These are phyloP conservation scores for Serpula lacrymans DNA, from an alignment of 768 basidiomycete species.

Conservation along the genomic window DNA sequence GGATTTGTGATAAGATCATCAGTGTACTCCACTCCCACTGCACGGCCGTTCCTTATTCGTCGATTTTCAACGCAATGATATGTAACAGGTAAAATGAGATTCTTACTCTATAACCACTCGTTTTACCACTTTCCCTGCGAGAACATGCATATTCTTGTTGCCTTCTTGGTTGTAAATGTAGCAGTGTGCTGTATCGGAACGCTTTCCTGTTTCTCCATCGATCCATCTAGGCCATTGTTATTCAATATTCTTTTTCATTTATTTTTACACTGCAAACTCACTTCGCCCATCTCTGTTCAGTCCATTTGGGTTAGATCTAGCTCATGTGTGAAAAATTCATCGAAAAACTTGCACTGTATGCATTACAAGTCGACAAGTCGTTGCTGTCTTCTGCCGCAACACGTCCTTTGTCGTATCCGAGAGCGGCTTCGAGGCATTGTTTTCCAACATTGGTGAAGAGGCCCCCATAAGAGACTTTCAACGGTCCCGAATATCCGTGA, in stretches of 20 bases:
- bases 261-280: slow-evolving; percentile 19
- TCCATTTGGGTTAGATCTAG: slow-evolving; percentile 9
- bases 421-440: slow-evolving; percentile 45
- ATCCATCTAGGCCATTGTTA: slow-evolving; percentile 43
- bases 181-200: slow-evolving; percentile 54
- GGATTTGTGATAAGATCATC: slow-evolving; percentile 22
- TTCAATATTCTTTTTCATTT: not conserved
- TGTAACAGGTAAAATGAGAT: not conserved
- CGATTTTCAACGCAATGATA: not conserved
- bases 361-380: slow-evolving; percentile 38
- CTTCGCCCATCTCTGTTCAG: slow-evolving; percentile 52
- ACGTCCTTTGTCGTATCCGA: slow-evolving; percentile 45
- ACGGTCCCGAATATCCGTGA: slow-evolving; percentile 19
- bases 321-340: not conserved
- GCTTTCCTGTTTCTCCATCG: slow-evolving; percentile 44
- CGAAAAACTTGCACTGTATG: slow-evolving; percentile 44
- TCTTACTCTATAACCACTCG: slow-evolving; percentile 49
- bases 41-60: slow-evolving; percentile 22
- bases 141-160: slow-evolving; percentile 41
- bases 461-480: slow-evolving; percentile 23
- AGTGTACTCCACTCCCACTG: slow-evolving; percentile 51
- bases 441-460: slow-evolving; percentile 37
- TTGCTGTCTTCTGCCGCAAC: slow-evolving; percentile 43
- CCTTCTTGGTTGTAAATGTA: slow-evolving; percentile 47
- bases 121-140: slow-evolving; percentile 40